Base-by-base conservation (phyloP, 371 early-diverging fungal genomes). In the Funneliformis caledonium region DNA sequence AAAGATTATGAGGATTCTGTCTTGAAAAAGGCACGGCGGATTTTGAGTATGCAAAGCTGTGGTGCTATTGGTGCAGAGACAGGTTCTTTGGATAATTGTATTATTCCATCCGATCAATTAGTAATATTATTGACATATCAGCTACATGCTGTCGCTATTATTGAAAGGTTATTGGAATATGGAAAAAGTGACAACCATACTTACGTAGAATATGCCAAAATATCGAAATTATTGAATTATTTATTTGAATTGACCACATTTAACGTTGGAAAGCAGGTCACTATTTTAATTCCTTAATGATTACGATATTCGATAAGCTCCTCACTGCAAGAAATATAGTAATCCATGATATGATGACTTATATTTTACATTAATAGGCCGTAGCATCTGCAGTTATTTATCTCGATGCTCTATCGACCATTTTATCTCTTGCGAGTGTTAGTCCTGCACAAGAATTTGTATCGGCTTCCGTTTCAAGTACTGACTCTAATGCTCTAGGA, bases 261-360 rank as follows among this genome's bases (percentile, higher is more conserved):
- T 50, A 33, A 60, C 50, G 78, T 78, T 68, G 78, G 78, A 65
- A 78, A 78, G 43, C 78, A 78, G 78, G 78, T 78, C 19, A 59
- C 56, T 74, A 42, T 56, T 33, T 26, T 33, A 26, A 56, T 74
- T 74, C 16, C 5, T 43, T 75, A 19, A 75, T 75, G 37, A 22
- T 12, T 75, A 50, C 31, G 12, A 52, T 75, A 14, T 37, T 11
- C 7, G 10, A 43, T 50, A 42, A 16, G n/a, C 47, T 72, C 47
- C 22, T 37, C 3, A 37, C 37, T 37, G 37, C 37, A 37, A 61
- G 19, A 22, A 22, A 22, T 6, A 61, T 61, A 61, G 19, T 61
- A 61, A 61, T 61, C 22, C 62, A 45, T 45, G 7, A 8, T 2
- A 10, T 47, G 26, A n/a, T 47, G 42, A 22, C 2, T 56, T 56